A percentile compares a stretch with the other conserved stretches of the same genome.
Conservation (phyloP, 352 stramenopile species). For the Hyaloperonospora arabidopsidis region DNA sequence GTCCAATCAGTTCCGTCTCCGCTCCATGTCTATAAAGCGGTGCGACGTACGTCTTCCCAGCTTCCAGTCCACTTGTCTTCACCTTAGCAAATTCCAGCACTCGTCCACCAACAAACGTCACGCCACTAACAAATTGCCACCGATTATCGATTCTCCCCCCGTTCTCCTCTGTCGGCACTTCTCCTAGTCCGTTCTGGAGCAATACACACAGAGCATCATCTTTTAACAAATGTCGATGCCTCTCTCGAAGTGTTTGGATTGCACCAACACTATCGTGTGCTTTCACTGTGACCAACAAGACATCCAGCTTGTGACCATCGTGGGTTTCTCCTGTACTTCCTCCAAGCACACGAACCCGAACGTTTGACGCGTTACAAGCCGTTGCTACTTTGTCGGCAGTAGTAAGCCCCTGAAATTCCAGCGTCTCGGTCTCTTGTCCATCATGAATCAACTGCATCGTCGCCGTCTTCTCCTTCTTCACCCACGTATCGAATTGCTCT, state of each 20-base stretch:
- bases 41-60: conserved; percentile 44
- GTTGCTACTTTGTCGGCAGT: conserved; percentile 9
- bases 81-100: conserved; percentile 36
- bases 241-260: conserved; percentile 30
- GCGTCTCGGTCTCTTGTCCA: conserved; percentile 2
- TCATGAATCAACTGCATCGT: conserved; percentile 13
- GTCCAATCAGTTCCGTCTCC: background rate
- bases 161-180: conserved; percentile 6
- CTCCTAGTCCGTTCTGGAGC: conserved; percentile 47
- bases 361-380: conserved; percentile 9
- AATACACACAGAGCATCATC: conserved; percentile 49
- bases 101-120: conserved; percentile 60
- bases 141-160: background rate
- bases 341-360: conserved; percentile 34
- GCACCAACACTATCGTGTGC: conserved; percentile 45
- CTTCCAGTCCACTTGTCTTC: conserved; percentile 38
- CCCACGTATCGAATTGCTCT: conserved; percentile 29
- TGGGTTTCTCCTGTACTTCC: background rate
- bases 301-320: conserved; percentile 30
- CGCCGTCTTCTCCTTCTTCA: conserved; percentile 1
- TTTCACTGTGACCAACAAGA: conserved; percentile 63
- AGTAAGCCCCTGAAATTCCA: conserved; percentile 12
- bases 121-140: conserved; percentile 47
- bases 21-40: conserved; percentile 18
- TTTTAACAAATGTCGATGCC: conserved; percentile 28